Base-by-base conservation (phyloP, 768 basidiomycete species). In the Boletus sensibilis region DNA sequence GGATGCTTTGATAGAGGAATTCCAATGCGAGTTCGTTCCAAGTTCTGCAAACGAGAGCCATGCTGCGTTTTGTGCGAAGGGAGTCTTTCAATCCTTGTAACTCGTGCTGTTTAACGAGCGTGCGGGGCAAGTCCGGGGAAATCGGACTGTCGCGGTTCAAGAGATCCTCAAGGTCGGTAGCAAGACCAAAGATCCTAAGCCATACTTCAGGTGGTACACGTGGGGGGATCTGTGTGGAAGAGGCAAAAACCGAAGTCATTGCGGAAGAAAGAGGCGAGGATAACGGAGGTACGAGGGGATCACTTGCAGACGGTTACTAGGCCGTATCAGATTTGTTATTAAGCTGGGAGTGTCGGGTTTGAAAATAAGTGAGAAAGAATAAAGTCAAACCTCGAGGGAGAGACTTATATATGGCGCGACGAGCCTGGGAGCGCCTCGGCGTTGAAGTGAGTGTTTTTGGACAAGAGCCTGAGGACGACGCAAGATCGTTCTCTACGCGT, bases 131-230 rank as follows among this genome's bases (percentile, higher is more conserved):
- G 38, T 65, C 65, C n/a, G 59, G 57, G 27, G 50, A 57, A 44
- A 51, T 31, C 12, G 40, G 39, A 23, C 14, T 37, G 33, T 55
- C 58, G 20, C 51, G 63, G 31, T 56, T 48, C 34, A 69, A 49
- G 34, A 59, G 47, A 9, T 43, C 42, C 13, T 44, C 59, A 6
- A 61, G 21, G 35, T 59, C 49, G 5, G 68, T 59, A 12, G 65
- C 65, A 33, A 63, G 52, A 34, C 34, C 18, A 46, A 71, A 71
- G 31, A 71, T 60, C 40, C 43, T 62, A 18, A 68, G 58, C 70
- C 70, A 71, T 39, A 71, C 51, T 56, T 70, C 70, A 20, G 70
- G 68, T 29, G 68, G 68, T 13, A 71, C 57, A 12, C 18, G 50
- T 10, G 50, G 46, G n/a, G 50, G n/a, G 1, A 37, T 35, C 14